Conservation (phyloP, 495 filamentous ascomycete genomes). For the Melanomma pulvis-pyrius region DNA sequence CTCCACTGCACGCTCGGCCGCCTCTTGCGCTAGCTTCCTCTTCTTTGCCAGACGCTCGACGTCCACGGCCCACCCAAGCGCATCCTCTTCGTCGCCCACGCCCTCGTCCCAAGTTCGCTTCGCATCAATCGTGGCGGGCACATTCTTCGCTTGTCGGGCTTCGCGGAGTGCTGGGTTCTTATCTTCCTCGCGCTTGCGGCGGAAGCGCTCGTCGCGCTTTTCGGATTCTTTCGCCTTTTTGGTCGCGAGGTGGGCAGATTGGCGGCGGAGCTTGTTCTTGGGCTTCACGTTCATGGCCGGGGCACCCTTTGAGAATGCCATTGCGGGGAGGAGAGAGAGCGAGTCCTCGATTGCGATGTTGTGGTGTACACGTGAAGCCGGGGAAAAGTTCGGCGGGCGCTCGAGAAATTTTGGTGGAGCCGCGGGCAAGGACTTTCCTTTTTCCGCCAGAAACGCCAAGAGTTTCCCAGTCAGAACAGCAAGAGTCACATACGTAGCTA, state of each 20-base stretch:
- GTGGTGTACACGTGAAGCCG: neutral
- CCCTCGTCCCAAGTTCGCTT: conserved; percentile 93
- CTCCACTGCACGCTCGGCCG: conserved; percentile 48
- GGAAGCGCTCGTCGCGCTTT: conserved; percentile 76
- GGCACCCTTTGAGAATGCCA: conserved; percentile 40
- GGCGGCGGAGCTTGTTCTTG: conserved; percentile 73
- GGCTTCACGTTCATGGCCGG: conserved; percentile 35
- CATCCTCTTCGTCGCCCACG: conserved; percentile 65
- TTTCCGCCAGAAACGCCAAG: neutral
- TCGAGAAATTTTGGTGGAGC: neutral
- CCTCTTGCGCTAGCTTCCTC: conserved; percentile 46
- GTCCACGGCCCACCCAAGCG: conserved; percentile 73
- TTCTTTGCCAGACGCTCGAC: conserved; percentile 69
- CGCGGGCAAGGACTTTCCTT: neutral
- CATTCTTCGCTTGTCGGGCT: conserved; percentile 72
- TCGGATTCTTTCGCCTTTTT: conserved; percentile 72
- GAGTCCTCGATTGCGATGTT: neutral
- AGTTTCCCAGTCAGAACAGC: neutral
- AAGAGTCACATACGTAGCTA: conserved; percentile 14
- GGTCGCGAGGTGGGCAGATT: conserved; percentile 72
- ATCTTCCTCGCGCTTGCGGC: conserved; percentile 78
- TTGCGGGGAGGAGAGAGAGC: conserved; percentile 12
- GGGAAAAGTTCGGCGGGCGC: neutral
- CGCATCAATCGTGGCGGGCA: conserved; percentile 80
- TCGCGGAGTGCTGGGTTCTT: conserved; percentile 76